These are phyloP conservation scores for Ceratobasidium sp. DNA, from an alignment of 1,284 basidiomycete genomes.

Conservation along the genomic window DNA sequence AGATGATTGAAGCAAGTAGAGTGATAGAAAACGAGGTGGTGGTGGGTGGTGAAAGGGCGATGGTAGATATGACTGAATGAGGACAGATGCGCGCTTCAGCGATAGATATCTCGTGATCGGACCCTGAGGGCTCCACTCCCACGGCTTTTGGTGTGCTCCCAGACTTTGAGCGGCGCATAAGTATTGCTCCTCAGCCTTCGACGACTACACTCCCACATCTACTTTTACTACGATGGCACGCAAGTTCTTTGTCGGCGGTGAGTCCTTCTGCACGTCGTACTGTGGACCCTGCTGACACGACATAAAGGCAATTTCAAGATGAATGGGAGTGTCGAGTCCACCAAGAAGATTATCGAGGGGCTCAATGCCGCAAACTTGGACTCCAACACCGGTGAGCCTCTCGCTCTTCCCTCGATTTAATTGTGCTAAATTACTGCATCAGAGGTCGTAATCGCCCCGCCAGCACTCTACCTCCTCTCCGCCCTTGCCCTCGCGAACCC, in stretches of 20 bases:
- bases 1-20: constrained; percentile 15
- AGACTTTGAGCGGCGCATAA: background rate
- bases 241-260: constrained; percentile 85
- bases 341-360: constrained; percentile 70
- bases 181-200: constrained; percentile 12
- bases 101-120: constrained; percentile 18
- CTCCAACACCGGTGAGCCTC: constrained; percentile 72
- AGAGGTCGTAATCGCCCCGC: constrained; percentile 95
- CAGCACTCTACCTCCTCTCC: constrained; percentile 84
- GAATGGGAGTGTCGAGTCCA: constrained; percentile 77
- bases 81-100: constrained; percentile 32
- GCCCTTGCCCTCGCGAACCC: constrained; percentile 62
- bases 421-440: constrained; percentile 36
- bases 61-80: constrained; percentile 38
- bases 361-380: constrained; percentile 84
- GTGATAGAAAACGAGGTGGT: constrained; percentile 4
- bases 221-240: constrained; percentile 65
- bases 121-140: constrained; percentile 30
- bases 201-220: background rate
- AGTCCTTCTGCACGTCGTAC: constrained; percentile 23
- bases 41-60: constrained; percentile 26
- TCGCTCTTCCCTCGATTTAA: constrained; percentile 31
- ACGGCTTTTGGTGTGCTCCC: constrained; percentile 22
- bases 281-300: constrained; percentile 5
- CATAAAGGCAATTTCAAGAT: constrained; percentile 87